Percentiles rank a stretch among this genome's conserved stretches.
Conservation (phyloP, 2,329 filamentous ascomycete species). For the Metarhizium anisopliae region DNA sequence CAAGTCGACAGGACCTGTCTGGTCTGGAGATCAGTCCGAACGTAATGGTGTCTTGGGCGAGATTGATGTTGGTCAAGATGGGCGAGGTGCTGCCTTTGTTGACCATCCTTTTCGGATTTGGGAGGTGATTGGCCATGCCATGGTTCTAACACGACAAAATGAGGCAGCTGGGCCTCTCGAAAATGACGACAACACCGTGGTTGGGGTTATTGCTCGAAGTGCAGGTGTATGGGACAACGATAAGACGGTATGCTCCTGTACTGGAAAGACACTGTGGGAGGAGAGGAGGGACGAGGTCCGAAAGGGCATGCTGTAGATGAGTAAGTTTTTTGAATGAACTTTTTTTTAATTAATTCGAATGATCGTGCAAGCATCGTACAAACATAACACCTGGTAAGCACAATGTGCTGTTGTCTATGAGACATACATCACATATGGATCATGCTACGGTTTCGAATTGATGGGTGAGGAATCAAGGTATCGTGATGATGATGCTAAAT, state of each 20-base stretch:
- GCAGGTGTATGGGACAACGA: slow-evolving; percentile 99
- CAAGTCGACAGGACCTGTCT: slow-evolving; percentile 74
- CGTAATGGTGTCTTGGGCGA: slow-evolving; percentile 55
- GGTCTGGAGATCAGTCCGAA: slow-evolving; percentile 48
- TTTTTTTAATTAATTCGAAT: too few species aligned
- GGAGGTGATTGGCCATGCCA: slow-evolving; percentile 91
- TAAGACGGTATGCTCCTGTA: slow-evolving; percentile 96
- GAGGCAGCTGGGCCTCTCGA: slow-evolving; percentile 43
- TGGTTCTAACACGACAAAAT: slow-evolving; percentile 67
- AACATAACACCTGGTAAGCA: too few species aligned
- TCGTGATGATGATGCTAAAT: too few species aligned
- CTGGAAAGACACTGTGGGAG: slow-evolving; percentile 96
- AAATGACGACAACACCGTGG: slow-evolving; percentile 77
- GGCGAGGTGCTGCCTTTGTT: slow-evolving; percentile 70
- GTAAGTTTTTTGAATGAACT: not conserved
- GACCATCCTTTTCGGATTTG: slow-evolving; percentile 80
- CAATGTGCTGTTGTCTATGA: slow-evolving; percentile 48
- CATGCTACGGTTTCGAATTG: too few species aligned
- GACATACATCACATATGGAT: too few species aligned
- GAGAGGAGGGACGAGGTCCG: slow-evolving; percentile 83
- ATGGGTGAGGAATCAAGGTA: too few species aligned
- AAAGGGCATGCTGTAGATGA: slow-evolving; percentile 71
- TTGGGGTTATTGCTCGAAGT: slow-evolving; percentile 89
- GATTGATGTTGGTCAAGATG: slow-evolving; percentile 65
- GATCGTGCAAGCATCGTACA: too few species aligned